Evolutionary conservation across 108 stramenopile genomes (phyloP).

Genomic region (Fistulifera solaris): DNA sequence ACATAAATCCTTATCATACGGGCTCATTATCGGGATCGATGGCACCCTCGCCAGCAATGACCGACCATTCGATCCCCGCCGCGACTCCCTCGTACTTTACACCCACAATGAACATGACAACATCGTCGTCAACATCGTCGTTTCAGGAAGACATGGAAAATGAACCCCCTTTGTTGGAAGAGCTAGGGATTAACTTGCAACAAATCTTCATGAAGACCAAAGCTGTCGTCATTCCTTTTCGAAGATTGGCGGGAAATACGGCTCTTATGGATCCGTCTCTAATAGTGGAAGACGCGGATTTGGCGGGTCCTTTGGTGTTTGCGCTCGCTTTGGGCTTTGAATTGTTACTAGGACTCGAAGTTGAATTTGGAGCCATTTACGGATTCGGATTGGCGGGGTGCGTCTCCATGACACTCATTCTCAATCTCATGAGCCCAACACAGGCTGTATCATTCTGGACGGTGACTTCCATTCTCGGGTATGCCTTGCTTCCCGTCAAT

Average conservation of each 20-base stretch:
- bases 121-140: background rate
- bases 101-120: background rate
- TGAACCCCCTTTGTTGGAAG: slow-evolving; percentile 96
- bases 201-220: slow-evolving; percentile 92
- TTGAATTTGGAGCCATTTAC: slow-evolving; percentile 98
- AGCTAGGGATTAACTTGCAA: slow-evolving; percentile 91
- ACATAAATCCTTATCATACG: too few species aligned
- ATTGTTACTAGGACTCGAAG: slow-evolving; percentile 83
- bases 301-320: slow-evolving; percentile 95
- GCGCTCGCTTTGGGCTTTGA: slow-evolving; percentile 80
- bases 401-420: slow-evolving; percentile 84
- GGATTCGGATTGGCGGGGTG: slow-evolving; percentile 93
- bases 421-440: slow-evolving; percentile 86
- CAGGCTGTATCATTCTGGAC: slow-evolving; percentile 72
- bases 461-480: slow-evolving; percentile 89
- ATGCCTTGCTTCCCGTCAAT: slow-evolving; percentile 94
- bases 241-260: slow-evolving; percentile 23
- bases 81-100: slow-evolving; percentile 4
- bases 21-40: too few species aligned
- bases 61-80: too few species aligned
- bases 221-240: slow-evolving; percentile 72
- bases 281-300: slow-evolving; percentile 81
- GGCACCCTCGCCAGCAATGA: too few species aligned
- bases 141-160: slow-evolving; percentile 66
- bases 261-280: slow-evolving; percentile 25